Evolutionary conservation across 306 rosid species (phyloP).

Genomic region (Oxytropis ochrocephala): DNA sequence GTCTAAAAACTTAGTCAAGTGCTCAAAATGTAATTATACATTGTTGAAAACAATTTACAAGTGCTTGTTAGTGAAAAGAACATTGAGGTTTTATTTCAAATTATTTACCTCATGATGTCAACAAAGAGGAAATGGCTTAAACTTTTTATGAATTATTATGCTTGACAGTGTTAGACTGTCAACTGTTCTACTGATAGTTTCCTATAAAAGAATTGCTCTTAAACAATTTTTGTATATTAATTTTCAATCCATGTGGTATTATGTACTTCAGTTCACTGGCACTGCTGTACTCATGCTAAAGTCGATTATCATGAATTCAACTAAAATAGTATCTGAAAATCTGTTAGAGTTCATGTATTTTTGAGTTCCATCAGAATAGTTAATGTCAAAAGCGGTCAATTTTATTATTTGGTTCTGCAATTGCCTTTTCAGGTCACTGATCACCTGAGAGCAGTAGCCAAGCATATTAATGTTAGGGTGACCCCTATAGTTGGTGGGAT

Average conservation of each 20-base stretch:
- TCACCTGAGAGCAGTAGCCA: slow-evolving; percentile 73
- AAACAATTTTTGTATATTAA: not conserved
- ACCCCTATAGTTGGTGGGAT: slow-evolving; percentile 92
- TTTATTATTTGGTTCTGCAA: slow-evolving; percentile 3
- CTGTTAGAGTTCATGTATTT: not conserved
- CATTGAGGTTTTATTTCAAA: not conserved
- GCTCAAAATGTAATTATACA: not conserved
- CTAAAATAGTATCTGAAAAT: not conserved
- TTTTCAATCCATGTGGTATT: not conserved
- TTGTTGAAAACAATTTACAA: not conserved
- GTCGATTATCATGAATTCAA: not conserved
- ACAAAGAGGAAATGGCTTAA: not conserved
- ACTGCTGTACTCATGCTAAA: not conserved
- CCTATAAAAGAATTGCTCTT: not conserved
- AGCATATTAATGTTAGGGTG: slow-evolving; percentile 57
- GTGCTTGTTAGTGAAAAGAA: not conserved
- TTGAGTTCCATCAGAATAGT: not conserved
- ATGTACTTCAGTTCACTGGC: not conserved
- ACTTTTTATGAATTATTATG: not conserved
- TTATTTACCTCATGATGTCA: not conserved
- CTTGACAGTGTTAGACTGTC: not conserved
- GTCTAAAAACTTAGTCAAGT: not conserved
- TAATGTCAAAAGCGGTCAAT: not conserved
- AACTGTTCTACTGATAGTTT: not conserved
- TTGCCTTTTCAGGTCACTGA: slow-evolving; percentile 58